A percentile compares a stretch with the other conserved stretches of the same genome.
Conservation (phyloP, 768 basidiomycete genomes). For the Vararia minispora region DNA sequence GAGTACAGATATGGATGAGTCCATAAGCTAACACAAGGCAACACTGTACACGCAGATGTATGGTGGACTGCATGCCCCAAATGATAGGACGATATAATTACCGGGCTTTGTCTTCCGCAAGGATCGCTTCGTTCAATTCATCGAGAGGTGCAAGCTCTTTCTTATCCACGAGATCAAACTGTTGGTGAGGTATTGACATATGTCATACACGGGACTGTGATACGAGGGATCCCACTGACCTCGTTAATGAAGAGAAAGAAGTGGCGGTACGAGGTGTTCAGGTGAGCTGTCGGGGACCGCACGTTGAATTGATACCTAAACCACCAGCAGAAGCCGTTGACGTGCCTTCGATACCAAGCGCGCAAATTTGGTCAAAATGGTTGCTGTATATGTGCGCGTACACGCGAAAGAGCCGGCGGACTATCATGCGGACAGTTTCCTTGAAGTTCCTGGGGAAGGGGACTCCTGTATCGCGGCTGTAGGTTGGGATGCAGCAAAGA, state of each 20-base stretch:
- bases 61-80: too few relatives aligned
- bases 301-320: neutral
- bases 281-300: conserved; percentile 52
- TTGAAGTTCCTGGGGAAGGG: conserved; percentile 17
- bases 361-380: conserved; percentile 98
- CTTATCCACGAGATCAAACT: conserved; percentile 94
- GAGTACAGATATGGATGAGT: too few relatives aligned
- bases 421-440: conserved; percentile 84
- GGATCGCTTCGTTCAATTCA: conserved; percentile 88
- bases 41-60: too few relatives aligned
- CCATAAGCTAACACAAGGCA: too few relatives aligned
- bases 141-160: conserved; percentile 92
- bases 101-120: conserved; percentile 39
- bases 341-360: conserved; percentile 92
- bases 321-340: neutral
- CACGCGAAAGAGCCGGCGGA: conserved; percentile 87
- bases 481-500: neutral
- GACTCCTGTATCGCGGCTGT: conserved; percentile 4
- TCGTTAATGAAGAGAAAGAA: conserved; percentile 97
- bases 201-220: neutral
- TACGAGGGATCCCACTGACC: conserved; percentile 31
- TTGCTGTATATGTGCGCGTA: conserved; percentile 99
- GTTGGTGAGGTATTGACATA: conserved; percentile 4
- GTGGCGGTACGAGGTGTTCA: conserved; percentile 97
- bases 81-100: too few relatives aligned